A percentile compares a stretch with the other conserved stretches of the same genome.
These are phyloP conservation scores for Aphanomyces astaci DNA, from an alignment of 352 stramenopile genomes.

Conservation along the genomic window DNA sequence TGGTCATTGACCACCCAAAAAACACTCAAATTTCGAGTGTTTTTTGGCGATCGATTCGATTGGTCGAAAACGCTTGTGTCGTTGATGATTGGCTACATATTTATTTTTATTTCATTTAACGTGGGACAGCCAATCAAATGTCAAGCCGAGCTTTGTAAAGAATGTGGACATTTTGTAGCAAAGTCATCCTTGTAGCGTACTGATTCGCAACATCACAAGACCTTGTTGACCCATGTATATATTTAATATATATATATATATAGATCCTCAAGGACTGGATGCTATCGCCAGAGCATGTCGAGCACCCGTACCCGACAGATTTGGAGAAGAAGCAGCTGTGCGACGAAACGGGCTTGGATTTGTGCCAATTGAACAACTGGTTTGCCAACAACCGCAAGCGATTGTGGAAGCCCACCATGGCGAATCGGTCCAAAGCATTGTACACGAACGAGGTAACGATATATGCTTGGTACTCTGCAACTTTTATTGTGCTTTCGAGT, in stretches of 20 bases:
- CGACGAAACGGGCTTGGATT: slow-evolving; percentile 60
- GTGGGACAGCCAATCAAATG: too few relatives aligned
- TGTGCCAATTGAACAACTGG: slow-evolving; percentile 79
- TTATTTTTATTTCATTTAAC: too few relatives aligned
- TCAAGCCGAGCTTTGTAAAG: too few relatives aligned
- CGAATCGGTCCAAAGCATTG: slow-evolving; percentile 18
- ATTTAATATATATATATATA: neutral
- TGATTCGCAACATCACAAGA: too few relatives aligned
- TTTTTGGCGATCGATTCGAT: too few relatives aligned
- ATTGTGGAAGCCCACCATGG: slow-evolving; percentile 22
- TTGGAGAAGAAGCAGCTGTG: slow-evolving; percentile 66
- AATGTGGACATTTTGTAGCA: too few relatives aligned
- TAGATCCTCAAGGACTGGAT: slow-evolving; percentile 77
- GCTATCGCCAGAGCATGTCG: slow-evolving; percentile 42
- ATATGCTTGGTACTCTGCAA: neutral
- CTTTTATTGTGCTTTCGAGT: too few relatives aligned
- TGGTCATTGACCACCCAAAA: too few relatives aligned
- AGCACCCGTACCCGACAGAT: slow-evolving; percentile 59
- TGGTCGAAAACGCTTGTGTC: too few relatives aligned
- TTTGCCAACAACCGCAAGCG: slow-evolving; percentile 72
- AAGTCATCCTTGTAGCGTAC: too few relatives aligned
- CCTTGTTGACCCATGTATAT: neutral
- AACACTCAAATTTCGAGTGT: too few relatives aligned
- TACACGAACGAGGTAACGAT: slow-evolving; percentile 15
- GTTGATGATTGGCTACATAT: too few relatives aligned